A percentile compares a stretch with the other conserved stretches of the same genome.
These are phyloP conservation scores for Talaromyces verruculosus DNA, from an alignment of 2,329 filamentous ascomycete genomes.

Conservation along the genomic window DNA sequence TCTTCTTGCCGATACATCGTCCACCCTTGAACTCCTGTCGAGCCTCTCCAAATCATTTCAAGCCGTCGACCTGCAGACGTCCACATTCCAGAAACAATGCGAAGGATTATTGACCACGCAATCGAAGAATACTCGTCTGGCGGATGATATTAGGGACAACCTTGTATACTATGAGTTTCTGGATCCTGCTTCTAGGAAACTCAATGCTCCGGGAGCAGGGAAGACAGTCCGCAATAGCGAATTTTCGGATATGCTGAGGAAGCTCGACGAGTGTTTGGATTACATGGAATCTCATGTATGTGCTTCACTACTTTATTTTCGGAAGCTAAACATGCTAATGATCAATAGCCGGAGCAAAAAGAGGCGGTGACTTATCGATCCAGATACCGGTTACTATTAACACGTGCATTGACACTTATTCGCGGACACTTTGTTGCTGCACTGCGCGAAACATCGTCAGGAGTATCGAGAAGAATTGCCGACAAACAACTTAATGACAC, in stretches of 20 bases:
- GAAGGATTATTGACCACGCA: conserved; percentile 84
- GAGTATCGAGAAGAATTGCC: conserved; percentile 62
- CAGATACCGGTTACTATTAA: conserved; percentile 79
- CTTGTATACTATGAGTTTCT: conserved; percentile 94
- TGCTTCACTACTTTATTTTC: neutral
- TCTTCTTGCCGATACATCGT: conserved; percentile 73
- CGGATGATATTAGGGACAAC: conserved; percentile 82
- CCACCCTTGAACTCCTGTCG: conserved; percentile 72
- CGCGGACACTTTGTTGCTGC: conserved; percentile 65
- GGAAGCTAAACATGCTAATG: neutral
- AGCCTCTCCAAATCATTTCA: conserved; percentile 83
- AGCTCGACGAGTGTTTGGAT: conserved; percentile 83
- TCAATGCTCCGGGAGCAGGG: conserved; percentile 88
- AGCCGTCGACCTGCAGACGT: conserved; percentile 83
- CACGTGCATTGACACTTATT: conserved; percentile 65
- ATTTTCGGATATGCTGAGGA: conserved; percentile 83
- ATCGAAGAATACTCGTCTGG: conserved; percentile 71
- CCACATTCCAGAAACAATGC: conserved; percentile 89
- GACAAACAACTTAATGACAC: conserved; percentile 70
- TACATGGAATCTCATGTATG: conserved; percentile 87
- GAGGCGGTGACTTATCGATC: conserved; percentile 86
- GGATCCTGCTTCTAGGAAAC: conserved; percentile 80
- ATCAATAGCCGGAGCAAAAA: conserved; percentile 69
- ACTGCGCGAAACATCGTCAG: conserved; percentile 62
- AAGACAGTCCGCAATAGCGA: conserved; percentile 79